Evolutionary conservation across 805 yeast genomes (phyloP).

Genomic region (Ogataea nonfermentans): DNA sequence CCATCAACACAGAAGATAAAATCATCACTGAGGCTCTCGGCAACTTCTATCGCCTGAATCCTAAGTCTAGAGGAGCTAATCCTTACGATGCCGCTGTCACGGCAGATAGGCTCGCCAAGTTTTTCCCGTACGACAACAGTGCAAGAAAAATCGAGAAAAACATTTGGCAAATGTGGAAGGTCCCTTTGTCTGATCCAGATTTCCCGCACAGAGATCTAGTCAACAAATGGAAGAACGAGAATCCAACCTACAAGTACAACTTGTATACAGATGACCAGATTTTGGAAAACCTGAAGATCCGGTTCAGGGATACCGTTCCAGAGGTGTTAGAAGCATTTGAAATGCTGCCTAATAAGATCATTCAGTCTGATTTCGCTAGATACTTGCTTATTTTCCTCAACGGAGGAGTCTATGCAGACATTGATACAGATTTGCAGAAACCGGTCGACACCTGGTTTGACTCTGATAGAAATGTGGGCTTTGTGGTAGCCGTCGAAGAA

Average conservation of each 20-base stretch:
- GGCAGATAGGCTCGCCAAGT: constrained; percentile 30
- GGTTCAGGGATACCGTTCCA: constrained; percentile 40
- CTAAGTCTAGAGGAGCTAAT: constrained; percentile 35
- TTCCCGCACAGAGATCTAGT: constrained; percentile 34
- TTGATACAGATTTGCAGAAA: constrained; percentile 55
- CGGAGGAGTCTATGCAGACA: constrained; percentile 64
- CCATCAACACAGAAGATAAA: constrained; percentile 26
- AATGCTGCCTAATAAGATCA: constrained; percentile 50
- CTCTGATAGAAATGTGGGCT: constrained; percentile 50
- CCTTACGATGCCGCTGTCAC: constrained; percentile 35
- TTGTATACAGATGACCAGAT: constrained; percentile 34
- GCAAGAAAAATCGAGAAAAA: constrained; percentile 34
- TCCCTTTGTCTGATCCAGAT: constrained; percentile 33
- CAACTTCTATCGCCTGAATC: constrained; percentile 32
- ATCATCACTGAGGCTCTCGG: constrained; percentile 29
- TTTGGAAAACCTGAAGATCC: constrained; percentile 26
- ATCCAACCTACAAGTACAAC: constrained; percentile 33
- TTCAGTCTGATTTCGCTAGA: constrained; percentile 55
- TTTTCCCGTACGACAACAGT: constrained; percentile 34
- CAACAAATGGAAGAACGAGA: constrained; percentile 35
- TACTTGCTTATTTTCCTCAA: constrained; percentile 50
- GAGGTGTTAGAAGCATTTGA: constrained; percentile 55
- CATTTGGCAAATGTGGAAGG: constrained; percentile 38
- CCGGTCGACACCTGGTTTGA: constrained; percentile 63
- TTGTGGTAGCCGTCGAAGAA: constrained; percentile 53